Evolutionary conservation across 106 monocot genomes (phyloP).

Genomic region (Platanthera zijinensis): DNA sequence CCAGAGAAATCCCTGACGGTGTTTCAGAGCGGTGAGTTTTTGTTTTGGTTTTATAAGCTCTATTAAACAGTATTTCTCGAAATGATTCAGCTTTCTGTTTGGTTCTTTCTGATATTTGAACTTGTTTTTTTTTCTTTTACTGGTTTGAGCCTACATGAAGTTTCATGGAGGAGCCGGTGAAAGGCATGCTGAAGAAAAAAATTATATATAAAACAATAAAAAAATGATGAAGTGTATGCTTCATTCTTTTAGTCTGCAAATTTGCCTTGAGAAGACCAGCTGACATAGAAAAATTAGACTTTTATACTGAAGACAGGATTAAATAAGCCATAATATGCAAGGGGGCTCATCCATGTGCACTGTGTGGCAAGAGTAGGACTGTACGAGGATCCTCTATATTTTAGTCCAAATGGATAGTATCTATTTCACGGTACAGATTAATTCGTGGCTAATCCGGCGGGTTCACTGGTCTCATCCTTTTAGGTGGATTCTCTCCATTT

Average conservation of each 20-base stretch:
- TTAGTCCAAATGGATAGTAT: too few species aligned
- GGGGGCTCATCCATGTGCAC: too few species aligned
- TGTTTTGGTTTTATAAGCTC: not conserved
- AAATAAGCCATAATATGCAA: too few species aligned
- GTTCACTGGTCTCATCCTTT: too few species aligned
- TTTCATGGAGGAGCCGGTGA: not conserved
- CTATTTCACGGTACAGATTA: too few species aligned
- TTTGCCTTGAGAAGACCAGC: not conserved
- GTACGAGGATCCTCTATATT: too few species aligned
- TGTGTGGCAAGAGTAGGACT: too few species aligned
- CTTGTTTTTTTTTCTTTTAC: not conserved
- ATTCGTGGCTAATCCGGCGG: too few species aligned
- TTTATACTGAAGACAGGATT: not conserved
- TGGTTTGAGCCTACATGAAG: not conserved
- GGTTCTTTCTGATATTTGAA: not conserved
- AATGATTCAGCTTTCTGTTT: not conserved
- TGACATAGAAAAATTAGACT: not conserved
- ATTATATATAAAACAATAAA: not conserved
- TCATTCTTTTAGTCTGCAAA: too few species aligned
- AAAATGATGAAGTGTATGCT: too few species aligned
- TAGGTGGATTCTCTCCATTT: too few species aligned
- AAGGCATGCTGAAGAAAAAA: not conserved
- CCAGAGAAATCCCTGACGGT: not conserved
- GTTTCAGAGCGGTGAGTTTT: conserved; percentile 17
- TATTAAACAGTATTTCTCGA: not conserved